Evolutionary conservation across 331 rosid genomes (phyloP).

Genomic region (Stylosanthes scabra): DNA sequence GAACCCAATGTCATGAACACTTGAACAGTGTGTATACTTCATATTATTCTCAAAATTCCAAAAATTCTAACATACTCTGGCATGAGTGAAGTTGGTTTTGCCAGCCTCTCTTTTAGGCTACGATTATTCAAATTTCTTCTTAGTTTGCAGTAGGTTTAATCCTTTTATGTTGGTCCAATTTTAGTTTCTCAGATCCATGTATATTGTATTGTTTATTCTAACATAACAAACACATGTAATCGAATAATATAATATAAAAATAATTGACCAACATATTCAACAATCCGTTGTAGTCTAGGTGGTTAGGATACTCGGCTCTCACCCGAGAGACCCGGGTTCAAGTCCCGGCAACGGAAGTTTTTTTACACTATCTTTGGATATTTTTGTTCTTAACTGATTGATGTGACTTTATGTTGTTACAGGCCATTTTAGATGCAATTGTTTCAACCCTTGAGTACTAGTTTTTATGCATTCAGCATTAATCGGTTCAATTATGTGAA

Average conservation of each 20-base stretch:
- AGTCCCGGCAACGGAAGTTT: conserved; percentile 41
- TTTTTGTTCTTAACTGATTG: too few relatives aligned
- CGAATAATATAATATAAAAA: too few relatives aligned
- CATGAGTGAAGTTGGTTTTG: conserved; percentile 3
- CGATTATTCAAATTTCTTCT: neutral
- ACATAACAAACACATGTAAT: too few relatives aligned
- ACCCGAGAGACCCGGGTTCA: conserved; percentile 52
- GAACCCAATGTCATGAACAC: conserved; percentile 35
- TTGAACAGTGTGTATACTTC: conserved; percentile 10
- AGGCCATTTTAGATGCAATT: neutral
- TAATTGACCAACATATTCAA: too few relatives aligned
- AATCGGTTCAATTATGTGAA: too few relatives aligned
- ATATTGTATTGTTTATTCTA: too few relatives aligned
- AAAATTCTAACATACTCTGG: conserved; percentile 24
- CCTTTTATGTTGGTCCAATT: too few relatives aligned
- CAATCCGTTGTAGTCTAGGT: conserved; percentile 45
- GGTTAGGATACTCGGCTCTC: conserved; percentile 52
- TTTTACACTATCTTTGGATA: neutral
- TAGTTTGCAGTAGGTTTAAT: too few relatives aligned
- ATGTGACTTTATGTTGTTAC: too few relatives aligned
- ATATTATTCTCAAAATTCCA: conserved; percentile 12
- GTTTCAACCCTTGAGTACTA: neutral
- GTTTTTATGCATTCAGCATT: neutral
- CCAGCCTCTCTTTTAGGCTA: neutral
- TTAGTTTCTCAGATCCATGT: too few relatives aligned